Base-by-base conservation (phyloP, 73 alveolate genomes). In the Loxodes magnus region DNA sequence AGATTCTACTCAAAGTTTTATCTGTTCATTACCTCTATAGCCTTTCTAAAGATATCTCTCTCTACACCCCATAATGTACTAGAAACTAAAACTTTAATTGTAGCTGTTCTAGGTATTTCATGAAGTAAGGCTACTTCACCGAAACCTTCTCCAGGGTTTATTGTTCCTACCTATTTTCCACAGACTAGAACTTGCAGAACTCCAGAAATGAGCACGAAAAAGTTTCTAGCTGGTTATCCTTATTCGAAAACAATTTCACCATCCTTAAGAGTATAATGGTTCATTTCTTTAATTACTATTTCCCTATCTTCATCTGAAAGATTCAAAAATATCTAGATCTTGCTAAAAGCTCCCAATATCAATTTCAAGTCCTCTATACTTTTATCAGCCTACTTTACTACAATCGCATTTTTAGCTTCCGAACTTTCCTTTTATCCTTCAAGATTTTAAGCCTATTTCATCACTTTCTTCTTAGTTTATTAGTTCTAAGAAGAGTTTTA, bases 81-180 rank as follows among this genome's bases (percentile, higher is more conserved):
- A 36, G 56, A 72, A 27, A 64, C 78, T 5, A 70, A 67, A 16
- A 92, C 82, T 35, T 64, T 77, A 30, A 87, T 68, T 14, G 95
- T 51, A 14, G 96, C 96, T 6, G 96, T 77, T 74, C 98, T 77
- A 21, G 79, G 87, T 7, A 81, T 83, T 68, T 88, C 82, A 57
- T 88, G 86, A 35, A 88, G 77, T 22, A 88, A 74, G 31, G 98
- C 98, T 17, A 88, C 60, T 56, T 88, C 98, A 29, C 98, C 98
- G 71, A 88, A 88, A 31, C 92, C 80, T 27, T 57, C 84, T 16
- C 93, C 94, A 3, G 91, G 79, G 35, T 69, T 57, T 22, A 57
- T 17, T 17, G 21, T 39, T 9, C 9, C 21, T 1, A 39, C 53
- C 1, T 15, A 30, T 19, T 39, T 39, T 1, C 37, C 21, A 9